Conservation (phyloP, 139 green algal species). For the Marvania coccoides region DNA sequence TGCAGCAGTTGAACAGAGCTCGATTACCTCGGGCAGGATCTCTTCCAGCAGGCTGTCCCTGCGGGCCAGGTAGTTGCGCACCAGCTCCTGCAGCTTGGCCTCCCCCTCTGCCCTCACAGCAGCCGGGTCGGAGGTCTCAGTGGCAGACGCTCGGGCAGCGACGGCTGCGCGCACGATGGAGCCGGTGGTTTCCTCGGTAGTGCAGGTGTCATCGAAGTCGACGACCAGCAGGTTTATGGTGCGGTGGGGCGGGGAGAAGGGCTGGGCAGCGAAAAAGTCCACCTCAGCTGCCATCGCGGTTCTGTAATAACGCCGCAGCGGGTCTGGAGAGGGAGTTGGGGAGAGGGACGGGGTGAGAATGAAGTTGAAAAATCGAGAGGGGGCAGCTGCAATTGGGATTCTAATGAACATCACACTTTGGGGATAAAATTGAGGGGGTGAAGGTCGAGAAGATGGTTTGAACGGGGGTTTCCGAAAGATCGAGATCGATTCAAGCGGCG, state of each 20-base stretch:
- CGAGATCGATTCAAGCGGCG: no score
- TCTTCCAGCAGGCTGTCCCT: constrained; percentile 31
- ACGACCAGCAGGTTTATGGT: constrained; percentile 45
- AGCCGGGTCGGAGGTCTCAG: background rate
- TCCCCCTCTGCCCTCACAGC: constrained; percentile 4
- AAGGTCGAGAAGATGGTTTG: no score
- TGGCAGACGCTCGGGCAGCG: background rate
- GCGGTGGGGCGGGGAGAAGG: constrained; percentile 10
- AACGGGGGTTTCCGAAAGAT: no score
- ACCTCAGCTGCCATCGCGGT: constrained; percentile 63
- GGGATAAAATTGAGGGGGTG: no score
- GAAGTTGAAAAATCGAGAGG: no score
- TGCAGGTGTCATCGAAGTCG: constrained; percentile 82
- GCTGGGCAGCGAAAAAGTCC: constrained; percentile 64
- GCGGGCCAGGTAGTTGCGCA: constrained; percentile 38
- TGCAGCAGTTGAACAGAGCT: no score
- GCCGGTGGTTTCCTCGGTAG: constrained; percentile 48
- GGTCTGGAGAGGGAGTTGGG: constrained; percentile 36
- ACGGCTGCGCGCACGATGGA: constrained; percentile 48
- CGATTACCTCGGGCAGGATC: constrained; percentile 34
- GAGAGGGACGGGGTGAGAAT: background rate
- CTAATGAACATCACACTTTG: no score
- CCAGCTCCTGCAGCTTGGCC: constrained; percentile 27
- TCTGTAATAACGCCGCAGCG: constrained; percentile 43
- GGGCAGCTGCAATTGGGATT: no score